Base-by-base conservation (phyloP, 1,139 yeast species). In the Schizosaccharomyces versatilis region DNA sequence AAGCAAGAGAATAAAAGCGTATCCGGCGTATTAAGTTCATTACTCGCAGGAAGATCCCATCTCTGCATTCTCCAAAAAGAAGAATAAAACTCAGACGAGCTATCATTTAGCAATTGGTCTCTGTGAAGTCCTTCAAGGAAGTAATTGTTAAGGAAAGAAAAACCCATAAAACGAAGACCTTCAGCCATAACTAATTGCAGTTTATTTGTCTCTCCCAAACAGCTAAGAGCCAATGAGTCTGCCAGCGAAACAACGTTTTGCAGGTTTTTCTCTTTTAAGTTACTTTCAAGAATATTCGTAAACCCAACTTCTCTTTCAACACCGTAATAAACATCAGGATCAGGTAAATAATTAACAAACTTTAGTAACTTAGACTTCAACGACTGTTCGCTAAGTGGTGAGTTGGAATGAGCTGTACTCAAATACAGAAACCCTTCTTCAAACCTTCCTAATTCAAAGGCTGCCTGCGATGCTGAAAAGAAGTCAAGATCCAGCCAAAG, bases 41-140 rank as follows among this genome's bases (percentile, higher is more conserved):
- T 24, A 24, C 32, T 69, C 1, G 63, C 61, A 0, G 90, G 83
- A 5, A 80, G 57, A 56, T 79, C 81, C 94, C 94, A 84, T 54
- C 74, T 72, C 55, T 73, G 75, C 42, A 84, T 66, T 62, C 80
- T 81, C 94, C 94, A 84, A 0, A 79, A 74, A 73, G 81, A 75
- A 44, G 49, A 32, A 12, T 44, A 44, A 19, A 44, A n/a, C 54
- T 75, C 70, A 59, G 69, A 73, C 10, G 55, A 36, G 12, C 49
- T 53, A 7, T 60, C 60, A 10, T 56, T 47, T 3, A 52, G 56
- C 49, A 62, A 62, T 14, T 32, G 14, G 7, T 44, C 15, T 5
- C n/a, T 32, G 9, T 44, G 19, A 7, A 44, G 32, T 8, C 36
- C 10, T 9, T 44, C 49, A 36, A 44, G 15, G n/a, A 19, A 44